phyloP scores from a whole-genome alignment of 805 yeast genomes.

The Candida wancherniae region DNA sequence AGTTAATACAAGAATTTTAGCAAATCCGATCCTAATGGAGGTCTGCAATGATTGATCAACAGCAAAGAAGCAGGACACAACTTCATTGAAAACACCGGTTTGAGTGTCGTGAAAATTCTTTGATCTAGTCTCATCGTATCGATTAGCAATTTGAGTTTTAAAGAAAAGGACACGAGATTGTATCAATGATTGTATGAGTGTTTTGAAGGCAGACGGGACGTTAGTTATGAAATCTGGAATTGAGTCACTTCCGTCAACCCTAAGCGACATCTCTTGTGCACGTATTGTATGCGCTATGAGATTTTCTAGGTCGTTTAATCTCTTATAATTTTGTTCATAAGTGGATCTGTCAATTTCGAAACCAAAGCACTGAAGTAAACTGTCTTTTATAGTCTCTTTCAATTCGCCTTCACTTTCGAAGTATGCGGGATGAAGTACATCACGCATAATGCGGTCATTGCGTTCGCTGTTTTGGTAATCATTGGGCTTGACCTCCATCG shows the following conservation, averaged over 20 bases:
- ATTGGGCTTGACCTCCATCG: too few species aligned
- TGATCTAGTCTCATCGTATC: not conserved
- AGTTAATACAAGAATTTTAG: slow-evolving; percentile 24
- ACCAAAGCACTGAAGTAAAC: too few species aligned
- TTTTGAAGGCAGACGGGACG: slow-evolving; percentile 25
- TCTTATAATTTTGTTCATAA: too few species aligned
- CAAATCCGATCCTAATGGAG: slow-evolving; percentile 27
- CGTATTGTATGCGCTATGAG: slow-evolving; percentile 44
- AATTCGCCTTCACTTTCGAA: too few species aligned
- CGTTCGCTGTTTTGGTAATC: too few species aligned
- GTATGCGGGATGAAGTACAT: too few species aligned
- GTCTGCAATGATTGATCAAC: slow-evolving; percentile 41
- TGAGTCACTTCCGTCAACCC: slow-evolving; percentile 38
- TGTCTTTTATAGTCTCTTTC: too few species aligned
- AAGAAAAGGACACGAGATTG: slow-evolving; percentile 28
- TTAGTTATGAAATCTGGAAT: slow-evolving; percentile 21
- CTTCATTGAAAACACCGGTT: slow-evolving; percentile 33
- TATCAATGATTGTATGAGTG: slow-evolving; percentile 38
- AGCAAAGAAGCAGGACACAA: slow-evolving; percentile 37
- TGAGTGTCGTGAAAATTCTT: not conserved
- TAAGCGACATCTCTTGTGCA: slow-evolving; percentile 54
- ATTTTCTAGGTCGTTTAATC: too few species aligned
- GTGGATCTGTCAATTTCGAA: too few species aligned
- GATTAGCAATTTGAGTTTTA: slow-evolving; percentile 1
- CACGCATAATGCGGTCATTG: too few species aligned